These are phyloP conservation scores for Lablab purpureus DNA, from an alignment of 306 rosid genomes.

Conservation along the genomic window DNA sequence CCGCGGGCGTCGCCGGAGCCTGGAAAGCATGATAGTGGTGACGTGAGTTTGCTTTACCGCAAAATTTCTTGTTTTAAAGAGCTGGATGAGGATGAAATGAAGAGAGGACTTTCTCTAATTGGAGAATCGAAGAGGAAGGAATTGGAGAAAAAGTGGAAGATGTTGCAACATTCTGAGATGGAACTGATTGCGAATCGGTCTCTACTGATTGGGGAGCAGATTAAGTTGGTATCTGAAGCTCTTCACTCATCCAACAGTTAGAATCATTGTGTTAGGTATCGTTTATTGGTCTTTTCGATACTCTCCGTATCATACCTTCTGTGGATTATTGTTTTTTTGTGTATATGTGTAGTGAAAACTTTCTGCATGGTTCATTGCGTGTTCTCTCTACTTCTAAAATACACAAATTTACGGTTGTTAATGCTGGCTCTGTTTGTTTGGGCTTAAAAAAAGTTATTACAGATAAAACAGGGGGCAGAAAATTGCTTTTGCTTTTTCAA, in stretches of 20 bases:
- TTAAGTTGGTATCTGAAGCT: conserved; percentile 53
- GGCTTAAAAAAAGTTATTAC: no score
- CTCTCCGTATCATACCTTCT: not conserved
- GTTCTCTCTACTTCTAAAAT: not conserved
- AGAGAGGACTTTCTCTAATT: conserved; percentile 53
- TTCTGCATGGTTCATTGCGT: not conserved
- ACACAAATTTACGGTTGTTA: not conserved
- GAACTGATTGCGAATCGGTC: conserved; percentile 51
- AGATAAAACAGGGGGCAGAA: no score
- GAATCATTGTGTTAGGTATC: not conserved
- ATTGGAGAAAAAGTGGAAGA: conserved; percentile 61
- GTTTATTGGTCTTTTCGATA: not conserved
- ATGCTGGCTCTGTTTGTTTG: no score
- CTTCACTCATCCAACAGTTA: conserved; percentile 46
- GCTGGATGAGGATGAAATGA: conserved; percentile 47
- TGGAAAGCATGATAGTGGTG: conserved; percentile 31
- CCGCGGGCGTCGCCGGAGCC: conserved; percentile 18
- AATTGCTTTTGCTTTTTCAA: no score
- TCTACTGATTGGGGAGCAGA: conserved; percentile 47
- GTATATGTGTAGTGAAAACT: not conserved
- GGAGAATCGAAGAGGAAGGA: conserved; percentile 54
- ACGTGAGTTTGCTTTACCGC: not conserved
- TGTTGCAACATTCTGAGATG: conserved; percentile 55
- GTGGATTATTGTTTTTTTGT: conserved; percentile 1
- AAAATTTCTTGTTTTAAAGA: conserved; percentile 46